A percentile compares a stretch with the other conserved stretches of the same genome.
These are phyloP conservation scores for Rhodofomes roseus DNA, from an alignment of 1,284 basidiomycete genomes.

Conservation along the genomic window DNA sequence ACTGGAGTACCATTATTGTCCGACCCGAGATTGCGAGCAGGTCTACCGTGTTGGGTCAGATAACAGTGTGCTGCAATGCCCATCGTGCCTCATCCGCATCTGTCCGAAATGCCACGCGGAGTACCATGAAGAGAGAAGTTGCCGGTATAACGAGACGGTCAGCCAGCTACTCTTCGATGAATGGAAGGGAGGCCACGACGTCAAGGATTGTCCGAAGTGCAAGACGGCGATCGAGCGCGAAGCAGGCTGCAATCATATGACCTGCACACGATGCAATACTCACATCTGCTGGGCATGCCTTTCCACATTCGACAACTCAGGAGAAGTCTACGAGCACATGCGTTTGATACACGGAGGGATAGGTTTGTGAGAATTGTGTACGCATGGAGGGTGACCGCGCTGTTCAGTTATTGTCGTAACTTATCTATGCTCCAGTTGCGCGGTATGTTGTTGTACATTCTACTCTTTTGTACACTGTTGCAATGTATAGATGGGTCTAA, in stretches of 20 bases:
- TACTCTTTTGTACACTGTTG: not conserved
- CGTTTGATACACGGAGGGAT: slow-evolving; percentile 46
- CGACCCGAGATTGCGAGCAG: slow-evolving; percentile 70
- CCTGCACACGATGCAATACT: slow-evolving; percentile 61
- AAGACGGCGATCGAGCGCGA: slow-evolving; percentile 60
- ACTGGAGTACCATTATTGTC: slow-evolving; percentile 65
- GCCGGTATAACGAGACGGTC: slow-evolving; percentile 48
- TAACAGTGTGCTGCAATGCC: slow-evolving; percentile 60
- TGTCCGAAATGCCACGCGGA: slow-evolving; percentile 64
- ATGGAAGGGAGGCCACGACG: slow-evolving; percentile 56
- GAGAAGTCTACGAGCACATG: slow-evolving; percentile 62
- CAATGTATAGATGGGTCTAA: not conserved
- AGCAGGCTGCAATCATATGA: slow-evolving; percentile 77
- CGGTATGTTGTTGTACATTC: not conserved
- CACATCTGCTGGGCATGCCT: slow-evolving; percentile 78
- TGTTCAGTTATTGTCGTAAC: not conserved
- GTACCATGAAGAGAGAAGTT: slow-evolving; percentile 62
- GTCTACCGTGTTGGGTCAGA: slow-evolving; percentile 53
- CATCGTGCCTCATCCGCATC: slow-evolving; percentile 63
- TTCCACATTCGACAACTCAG: slow-evolving; percentile 55
- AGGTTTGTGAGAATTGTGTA: slow-evolving; percentile 18
- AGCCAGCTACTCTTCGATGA: slow-evolving; percentile 51
- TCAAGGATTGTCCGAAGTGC: slow-evolving; percentile 70
- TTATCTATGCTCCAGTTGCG: not conserved
- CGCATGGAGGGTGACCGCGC: not conserved